Conservation (phyloP, 2,329 filamentous ascomycete genomes). For the Zarea fungicola region DNA sequence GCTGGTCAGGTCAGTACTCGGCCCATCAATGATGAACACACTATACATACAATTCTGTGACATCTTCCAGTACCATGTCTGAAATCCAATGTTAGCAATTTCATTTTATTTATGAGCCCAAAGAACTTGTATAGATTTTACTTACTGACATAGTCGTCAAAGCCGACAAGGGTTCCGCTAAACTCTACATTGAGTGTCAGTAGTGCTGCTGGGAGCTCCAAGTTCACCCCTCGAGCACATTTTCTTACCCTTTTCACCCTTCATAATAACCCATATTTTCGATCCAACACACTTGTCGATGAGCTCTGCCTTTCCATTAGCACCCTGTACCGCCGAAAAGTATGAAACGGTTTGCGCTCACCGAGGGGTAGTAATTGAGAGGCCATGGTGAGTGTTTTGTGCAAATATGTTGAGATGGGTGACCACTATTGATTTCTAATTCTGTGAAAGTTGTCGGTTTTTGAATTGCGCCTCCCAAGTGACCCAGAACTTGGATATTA, state of each 20-base stretch:
- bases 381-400: slow-evolving; percentile 47
- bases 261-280: slow-evolving; percentile 98
- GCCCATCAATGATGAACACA: not conserved
- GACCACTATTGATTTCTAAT: too few relatives aligned
- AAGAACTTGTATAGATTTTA: slow-evolving; percentile 29
- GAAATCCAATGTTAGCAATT: slow-evolving; percentile 20
- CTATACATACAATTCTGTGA: slow-evolving; percentile 74
- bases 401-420: too few relatives aligned
- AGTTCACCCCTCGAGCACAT: not conserved
- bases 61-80: slow-evolving; percentile 99
- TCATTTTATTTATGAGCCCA: too few relatives aligned
- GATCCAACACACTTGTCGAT: slow-evolving; percentile 99
- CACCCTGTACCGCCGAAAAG: not conserved
- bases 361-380: slow-evolving; percentile 70
- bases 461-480: not conserved
- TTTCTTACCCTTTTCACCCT: slow-evolving; percentile 82
- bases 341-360: slow-evolving; percentile 29
- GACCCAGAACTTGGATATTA: not conserved
- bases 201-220: slow-evolving; percentile 11
- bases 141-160: slow-evolving; percentile 99
- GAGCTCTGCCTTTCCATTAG: slow-evolving; percentile 60
- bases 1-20: slow-evolving; percentile 44
- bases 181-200: slow-evolving; percentile 61
- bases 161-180: slow-evolving; percentile 86
- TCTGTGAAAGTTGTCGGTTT: too few relatives aligned